A percentile compares a stretch with the other conserved stretches of the same genome.
These are phyloP conservation scores for Populus trichocarpa DNA, from an alignment of 441 rosid species.

Conservation along the genomic window DNA sequence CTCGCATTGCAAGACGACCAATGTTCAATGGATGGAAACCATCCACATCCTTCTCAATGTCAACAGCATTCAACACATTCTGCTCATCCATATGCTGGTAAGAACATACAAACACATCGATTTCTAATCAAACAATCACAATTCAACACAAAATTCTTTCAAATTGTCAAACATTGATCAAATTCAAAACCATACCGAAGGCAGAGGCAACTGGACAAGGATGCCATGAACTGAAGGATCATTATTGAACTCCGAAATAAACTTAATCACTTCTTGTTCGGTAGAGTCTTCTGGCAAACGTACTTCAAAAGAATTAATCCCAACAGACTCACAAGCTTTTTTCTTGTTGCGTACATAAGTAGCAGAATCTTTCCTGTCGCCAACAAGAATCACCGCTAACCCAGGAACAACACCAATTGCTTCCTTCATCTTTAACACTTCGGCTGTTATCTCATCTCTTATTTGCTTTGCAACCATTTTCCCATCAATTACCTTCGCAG, in stretches of 20 bases:
- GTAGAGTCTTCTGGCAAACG: slow-evolving; percentile 49
- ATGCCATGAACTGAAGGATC: slow-evolving; percentile 85
- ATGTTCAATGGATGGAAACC: slow-evolving; percentile 89
- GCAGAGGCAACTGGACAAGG: slow-evolving; percentile 58
- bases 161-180: neutral
- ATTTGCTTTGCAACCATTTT: slow-evolving; percentile 65
- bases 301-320: slow-evolving; percentile 70
- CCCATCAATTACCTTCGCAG: slow-evolving; percentile 74
- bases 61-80: slow-evolving; percentile 68
- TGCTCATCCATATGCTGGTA: slow-evolving; percentile 79
- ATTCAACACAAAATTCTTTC: neutral
- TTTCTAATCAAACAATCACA: neutral
- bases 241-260: slow-evolving; percentile 52
- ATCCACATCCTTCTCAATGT: slow-evolving; percentile 87
- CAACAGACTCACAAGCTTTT: slow-evolving; percentile 81
- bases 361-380: slow-evolving; percentile 80
- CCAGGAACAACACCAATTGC: slow-evolving; percentile 70
- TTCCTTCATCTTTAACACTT: slow-evolving; percentile 76
- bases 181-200: slow-evolving; percentile 47
- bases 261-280: slow-evolving; percentile 65
- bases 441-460: slow-evolving; percentile 59
- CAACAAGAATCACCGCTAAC: slow-evolving; percentile 82
- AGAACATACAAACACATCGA: neutral
- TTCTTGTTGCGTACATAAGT: slow-evolving; percentile 88
- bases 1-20: slow-evolving; percentile 85